phyloP scores from a whole-genome alignment of 495 filamentous ascomycete species.

The Annulohypoxylon bovei region DNA sequence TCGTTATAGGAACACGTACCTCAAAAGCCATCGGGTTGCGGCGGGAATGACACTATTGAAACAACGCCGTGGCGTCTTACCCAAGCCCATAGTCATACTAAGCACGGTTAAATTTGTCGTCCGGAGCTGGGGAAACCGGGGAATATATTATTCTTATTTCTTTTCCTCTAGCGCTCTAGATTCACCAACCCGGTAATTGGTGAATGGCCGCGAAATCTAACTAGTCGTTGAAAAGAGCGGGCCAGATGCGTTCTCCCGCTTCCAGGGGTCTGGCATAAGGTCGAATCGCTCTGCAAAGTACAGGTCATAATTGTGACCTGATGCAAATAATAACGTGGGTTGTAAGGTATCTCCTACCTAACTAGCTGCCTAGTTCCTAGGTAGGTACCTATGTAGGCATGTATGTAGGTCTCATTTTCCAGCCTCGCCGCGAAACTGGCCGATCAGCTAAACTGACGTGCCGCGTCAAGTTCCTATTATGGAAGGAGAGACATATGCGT shows the following conservation, averaged over 20 bases:
- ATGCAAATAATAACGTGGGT: slow-evolving; percentile 2
- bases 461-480: not conserved
- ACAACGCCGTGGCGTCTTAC: slow-evolving; percentile 8
- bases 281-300: not conserved
- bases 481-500: not conserved
- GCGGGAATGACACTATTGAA: not conserved
- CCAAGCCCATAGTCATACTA: not conserved
- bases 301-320: slow-evolving; percentile 12
- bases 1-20: not conserved
- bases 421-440: slow-evolving; percentile 12
- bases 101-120: not conserved
- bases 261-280: slow-evolving; percentile 20
- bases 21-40: not conserved
- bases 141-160: not conserved
- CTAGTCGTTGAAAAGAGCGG: slow-evolving; percentile 2
- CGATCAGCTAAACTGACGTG: not conserved
- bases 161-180: not conserved
- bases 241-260: slow-evolving; percentile 21
- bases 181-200: not conserved
- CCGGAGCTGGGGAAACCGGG: not conserved
- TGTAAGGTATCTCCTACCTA: no score
- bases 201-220: not conserved
- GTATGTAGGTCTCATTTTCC: no score
- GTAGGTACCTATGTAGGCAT: not conserved
- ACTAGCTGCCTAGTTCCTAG: no score